Evolutionary conservation across 768 basidiomycete genomes (phyloP).

Genomic region (Xerocomellus dryophilus): DNA sequence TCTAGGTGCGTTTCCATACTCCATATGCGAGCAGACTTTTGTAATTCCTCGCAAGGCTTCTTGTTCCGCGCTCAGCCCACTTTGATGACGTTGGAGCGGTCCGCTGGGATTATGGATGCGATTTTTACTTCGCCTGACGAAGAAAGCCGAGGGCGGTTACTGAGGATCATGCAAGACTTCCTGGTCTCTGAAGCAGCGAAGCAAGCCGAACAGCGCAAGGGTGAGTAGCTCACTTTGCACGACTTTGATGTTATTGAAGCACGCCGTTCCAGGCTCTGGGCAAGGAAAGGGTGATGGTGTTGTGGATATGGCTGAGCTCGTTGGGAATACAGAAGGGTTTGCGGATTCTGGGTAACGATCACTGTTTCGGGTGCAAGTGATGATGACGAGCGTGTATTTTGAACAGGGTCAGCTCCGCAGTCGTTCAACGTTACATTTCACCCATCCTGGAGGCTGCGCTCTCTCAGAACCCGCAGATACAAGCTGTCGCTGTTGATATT

Average conservation of each 20-base stretch:
- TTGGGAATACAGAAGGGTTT: slow-evolving; percentile 93
- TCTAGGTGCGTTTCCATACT: slow-evolving; percentile 53
- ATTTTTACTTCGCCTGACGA: slow-evolving; percentile 76
- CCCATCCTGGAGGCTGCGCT: slow-evolving; percentile 81
- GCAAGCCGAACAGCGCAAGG: slow-evolving; percentile 68
- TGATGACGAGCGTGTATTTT: background rate
- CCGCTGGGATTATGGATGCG: slow-evolving; percentile 82
- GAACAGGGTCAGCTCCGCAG: slow-evolving; percentile 83
- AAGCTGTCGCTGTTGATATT: slow-evolving; percentile 84
- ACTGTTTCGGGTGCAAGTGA: background rate
- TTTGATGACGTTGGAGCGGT: slow-evolving; percentile 79
- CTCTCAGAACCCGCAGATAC: slow-evolving; percentile 65
- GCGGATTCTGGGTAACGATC: slow-evolving; percentile 88
- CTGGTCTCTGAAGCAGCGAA: slow-evolving; percentile 79
- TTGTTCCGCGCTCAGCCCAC: slow-evolving; percentile 90
- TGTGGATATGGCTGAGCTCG: slow-evolving; percentile 89
- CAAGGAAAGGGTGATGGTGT: slow-evolving; percentile 34
- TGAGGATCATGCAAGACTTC: slow-evolving; percentile 92
- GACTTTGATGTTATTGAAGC: background rate
- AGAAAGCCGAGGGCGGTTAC: slow-evolving; percentile 66
- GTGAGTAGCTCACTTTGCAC: slow-evolving; percentile 28
- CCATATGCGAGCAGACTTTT: background rate
- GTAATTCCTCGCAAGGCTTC: slow-evolving; percentile 55
- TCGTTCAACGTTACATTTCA: slow-evolving; percentile 88
- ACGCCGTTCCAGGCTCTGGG: slow-evolving; percentile 7